Conservation (phyloP, 192 early-diverging fungal genomes). For the Polychytrium aggregatum region DNA sequence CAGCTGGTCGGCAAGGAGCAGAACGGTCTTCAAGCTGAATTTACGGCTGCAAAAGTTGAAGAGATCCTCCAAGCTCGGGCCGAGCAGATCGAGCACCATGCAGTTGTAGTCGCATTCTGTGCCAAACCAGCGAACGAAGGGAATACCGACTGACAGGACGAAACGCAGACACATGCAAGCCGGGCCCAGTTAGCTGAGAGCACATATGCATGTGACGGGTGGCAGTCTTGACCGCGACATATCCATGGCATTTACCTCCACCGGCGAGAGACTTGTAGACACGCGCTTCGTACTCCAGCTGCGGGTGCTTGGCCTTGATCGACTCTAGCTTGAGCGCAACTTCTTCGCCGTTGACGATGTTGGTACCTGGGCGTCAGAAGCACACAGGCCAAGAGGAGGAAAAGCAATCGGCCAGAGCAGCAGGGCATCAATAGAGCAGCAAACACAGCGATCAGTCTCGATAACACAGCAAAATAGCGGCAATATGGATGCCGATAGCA, state of each 20-base stretch:
- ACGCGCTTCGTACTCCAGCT: slow-evolving; percentile 93
- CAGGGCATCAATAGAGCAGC: too few relatives aligned
- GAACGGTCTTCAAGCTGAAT: slow-evolving; percentile 49
- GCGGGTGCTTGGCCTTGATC: slow-evolving; percentile 88
- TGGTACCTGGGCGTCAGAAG: neutral
- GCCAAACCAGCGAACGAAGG: slow-evolving; percentile 53
- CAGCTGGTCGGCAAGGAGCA: slow-evolving; percentile 51
- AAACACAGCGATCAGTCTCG: too few relatives aligned
- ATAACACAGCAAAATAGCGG: too few relatives aligned
- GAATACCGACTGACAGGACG: slow-evolving; percentile 37
- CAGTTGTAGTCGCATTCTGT: slow-evolving; percentile 47
- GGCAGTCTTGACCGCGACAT: too few relatives aligned
- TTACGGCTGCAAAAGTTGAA: slow-evolving; percentile 58
- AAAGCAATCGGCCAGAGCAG: too few relatives aligned
- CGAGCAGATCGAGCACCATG: slow-evolving; percentile 54
- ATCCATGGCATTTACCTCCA: slow-evolving; percentile 50
- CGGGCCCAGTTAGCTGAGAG: too few relatives aligned
- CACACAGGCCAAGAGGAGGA: too few relatives aligned
- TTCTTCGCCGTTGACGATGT: slow-evolving; percentile 72
- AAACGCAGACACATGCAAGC: too few relatives aligned
- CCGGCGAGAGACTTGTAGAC: slow-evolving; percentile 92
- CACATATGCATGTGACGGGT: too few relatives aligned
- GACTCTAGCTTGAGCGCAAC: slow-evolving; percentile 97
- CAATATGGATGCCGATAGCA: neutral
- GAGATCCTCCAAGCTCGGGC: slow-evolving; percentile 46